A percentile compares a stretch with the other conserved stretches of the same genome.
Conservation (phyloP, 2,329 filamentous ascomycete species). For the Pseudohalonectria lignicola region DNA sequence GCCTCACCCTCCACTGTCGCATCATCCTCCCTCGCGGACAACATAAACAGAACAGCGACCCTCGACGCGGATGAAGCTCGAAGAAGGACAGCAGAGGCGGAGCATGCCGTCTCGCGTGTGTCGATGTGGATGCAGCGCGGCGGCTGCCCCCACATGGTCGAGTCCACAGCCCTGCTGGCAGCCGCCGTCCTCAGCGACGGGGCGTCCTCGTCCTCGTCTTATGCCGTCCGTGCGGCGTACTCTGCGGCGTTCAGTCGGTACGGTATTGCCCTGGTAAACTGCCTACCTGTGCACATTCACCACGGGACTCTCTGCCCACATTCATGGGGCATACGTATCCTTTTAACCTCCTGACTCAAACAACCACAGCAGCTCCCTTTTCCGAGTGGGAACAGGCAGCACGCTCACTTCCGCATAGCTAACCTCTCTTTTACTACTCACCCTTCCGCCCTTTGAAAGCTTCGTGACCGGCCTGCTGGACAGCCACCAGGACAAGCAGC, state of each 20-base stretch:
- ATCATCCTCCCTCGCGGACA: slow-evolving; percentile 5
- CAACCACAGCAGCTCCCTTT: too few relatives aligned
- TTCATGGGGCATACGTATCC: slow-evolving; percentile 1
- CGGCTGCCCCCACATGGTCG: slow-evolving; percentile 67
- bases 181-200: slow-evolving; percentile 58
- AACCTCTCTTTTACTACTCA: too few relatives aligned
- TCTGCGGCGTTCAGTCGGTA: slow-evolving; percentile 65
- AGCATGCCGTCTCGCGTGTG: slow-evolving; percentile 45
- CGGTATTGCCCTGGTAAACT: slow-evolving; percentile 15
- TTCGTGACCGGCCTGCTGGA: slow-evolving; percentile 77
- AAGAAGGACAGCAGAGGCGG: slow-evolving; percentile 16
- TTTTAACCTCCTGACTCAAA: too few relatives aligned
- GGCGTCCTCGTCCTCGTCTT: slow-evolving; percentile 16
- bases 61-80: not conserved
- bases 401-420: too few relatives aligned
- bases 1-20: slow-evolving; percentile 5
- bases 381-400: too few relatives aligned
- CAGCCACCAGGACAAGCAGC: slow-evolving; percentile 55
- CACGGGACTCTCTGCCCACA: slow-evolving; percentile 4
- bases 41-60: not conserved
- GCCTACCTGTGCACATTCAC: not conserved
- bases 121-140: slow-evolving; percentile 63
- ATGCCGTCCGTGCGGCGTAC: slow-evolving; percentile 59
- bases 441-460: slow-evolving; percentile 30
- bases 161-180: slow-evolving; percentile 64